These are phyloP conservation scores for Populus hybrid DNA, from an alignment of 441 rosid genomes.

Conservation along the genomic window DNA sequence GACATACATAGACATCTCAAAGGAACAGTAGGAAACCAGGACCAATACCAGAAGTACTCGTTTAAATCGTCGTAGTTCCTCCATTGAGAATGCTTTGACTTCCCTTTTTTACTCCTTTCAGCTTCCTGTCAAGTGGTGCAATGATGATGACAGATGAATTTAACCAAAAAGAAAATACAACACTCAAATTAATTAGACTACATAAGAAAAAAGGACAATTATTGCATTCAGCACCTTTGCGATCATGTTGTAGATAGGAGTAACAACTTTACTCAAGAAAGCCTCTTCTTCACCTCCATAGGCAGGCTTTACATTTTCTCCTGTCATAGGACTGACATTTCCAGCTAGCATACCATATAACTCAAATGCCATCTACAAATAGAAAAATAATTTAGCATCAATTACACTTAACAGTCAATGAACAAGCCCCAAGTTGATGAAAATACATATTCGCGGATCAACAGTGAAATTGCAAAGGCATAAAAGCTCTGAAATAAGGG, in stretches of 20 bases:
- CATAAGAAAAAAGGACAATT: background rate
- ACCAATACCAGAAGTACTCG: slow-evolving; percentile 85
- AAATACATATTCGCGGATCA: background rate
- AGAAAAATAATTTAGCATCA: slow-evolving; percentile 12
- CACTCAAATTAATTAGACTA: slow-evolving; percentile 3
- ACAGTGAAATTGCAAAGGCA: background rate
- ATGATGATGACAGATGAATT: background rate
- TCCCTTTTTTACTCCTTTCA: slow-evolving; percentile 70
- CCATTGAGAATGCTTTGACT: slow-evolving; percentile 98
- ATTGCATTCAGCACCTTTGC: slow-evolving; percentile 43
- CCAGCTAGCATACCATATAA: slow-evolving; percentile 97
- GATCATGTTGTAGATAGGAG: slow-evolving; percentile 85
- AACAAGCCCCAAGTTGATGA: background rate
- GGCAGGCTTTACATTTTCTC: slow-evolving; percentile 92
- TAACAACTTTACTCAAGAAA: slow-evolving; percentile 82
- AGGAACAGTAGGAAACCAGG: background rate
- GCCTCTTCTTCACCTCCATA: slow-evolving; percentile 99
- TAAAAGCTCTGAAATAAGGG: background rate
- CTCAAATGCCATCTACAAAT: slow-evolving; percentile 91
- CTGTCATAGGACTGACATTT: slow-evolving; percentile 93
- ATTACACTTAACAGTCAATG: background rate
- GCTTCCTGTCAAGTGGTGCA: slow-evolving; percentile 62
- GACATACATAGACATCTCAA: background rate
- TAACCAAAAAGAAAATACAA: slow-evolving; percentile 15
- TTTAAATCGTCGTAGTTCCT: slow-evolving; percentile 98